These are phyloP conservation scores for Sclerotinia subarctica DNA, from an alignment of 2,329 filamentous ascomycete species.

Conservation along the genomic window DNA sequence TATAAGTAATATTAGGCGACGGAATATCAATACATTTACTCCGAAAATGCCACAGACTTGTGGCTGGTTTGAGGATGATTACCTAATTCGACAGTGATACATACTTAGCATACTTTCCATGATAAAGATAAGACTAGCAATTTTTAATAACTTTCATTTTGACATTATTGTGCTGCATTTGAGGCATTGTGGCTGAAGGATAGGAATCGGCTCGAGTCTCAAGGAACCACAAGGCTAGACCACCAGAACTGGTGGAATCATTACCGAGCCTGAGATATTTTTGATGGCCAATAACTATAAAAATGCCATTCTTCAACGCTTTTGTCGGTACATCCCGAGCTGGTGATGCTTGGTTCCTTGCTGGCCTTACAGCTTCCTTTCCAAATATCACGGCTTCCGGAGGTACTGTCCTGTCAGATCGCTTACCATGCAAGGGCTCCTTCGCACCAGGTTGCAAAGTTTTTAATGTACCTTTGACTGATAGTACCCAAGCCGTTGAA, in stretches of 20 bases:
- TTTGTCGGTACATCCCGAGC: slow-evolving; percentile 25
- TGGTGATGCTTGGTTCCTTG: slow-evolving; percentile 23
- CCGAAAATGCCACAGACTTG: neutral
- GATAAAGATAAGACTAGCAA: no score
- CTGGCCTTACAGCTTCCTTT: slow-evolving; percentile 17
- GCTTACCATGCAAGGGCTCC: slow-evolving; percentile 40
- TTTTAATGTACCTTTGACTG: slow-evolving; percentile 48
- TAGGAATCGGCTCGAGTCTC: no score
- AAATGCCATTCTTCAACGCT: slow-evolving; percentile 7
- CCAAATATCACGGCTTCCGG: slow-evolving; percentile 22
- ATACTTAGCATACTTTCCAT: no score
- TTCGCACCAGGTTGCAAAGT: slow-evolving; percentile 57
- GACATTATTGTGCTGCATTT: no score
- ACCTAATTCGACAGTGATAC: neutral
- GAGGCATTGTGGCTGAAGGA: neutral
- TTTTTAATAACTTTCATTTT: no score
- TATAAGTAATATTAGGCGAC: no score
- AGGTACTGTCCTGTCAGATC: slow-evolving; percentile 15
- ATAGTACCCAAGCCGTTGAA: slow-evolving; percentile 41
- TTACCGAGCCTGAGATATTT: neutral
- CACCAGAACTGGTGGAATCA: neutral
- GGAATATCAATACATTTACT: no score
- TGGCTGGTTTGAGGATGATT: neutral
- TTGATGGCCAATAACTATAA: neutral
- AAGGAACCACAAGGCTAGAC: neutral